Percentiles rank a stretch among this genome's conserved stretches.
Conservation (phyloP, 306 rosid genomes). For the Cyamopsis tetragonoloba region DNA sequence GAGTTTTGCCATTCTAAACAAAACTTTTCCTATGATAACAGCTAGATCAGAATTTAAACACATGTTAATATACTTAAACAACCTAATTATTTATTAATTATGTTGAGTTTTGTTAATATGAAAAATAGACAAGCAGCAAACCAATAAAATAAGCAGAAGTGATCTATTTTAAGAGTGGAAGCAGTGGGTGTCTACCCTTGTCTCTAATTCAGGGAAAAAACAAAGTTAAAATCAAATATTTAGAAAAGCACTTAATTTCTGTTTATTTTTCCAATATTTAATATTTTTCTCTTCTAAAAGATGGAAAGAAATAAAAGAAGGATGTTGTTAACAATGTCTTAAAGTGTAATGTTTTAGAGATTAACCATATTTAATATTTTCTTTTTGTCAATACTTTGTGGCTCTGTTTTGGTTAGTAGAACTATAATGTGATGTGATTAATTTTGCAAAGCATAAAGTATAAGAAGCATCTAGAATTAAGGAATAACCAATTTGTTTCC, state of each 20-base stretch:
- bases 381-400: slow-evolving; percentile 19
- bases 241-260: background rate
- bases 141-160: background rate
- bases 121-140: background rate
- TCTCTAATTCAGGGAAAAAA: background rate
- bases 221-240: background rate
- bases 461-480: slow-evolving; percentile 13
- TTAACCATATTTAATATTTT: too few species aligned
- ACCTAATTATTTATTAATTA: too few species aligned
- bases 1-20: too few species aligned
- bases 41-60: too few species aligned
- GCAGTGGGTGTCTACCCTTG: background rate
- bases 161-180: background rate
- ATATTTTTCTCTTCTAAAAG: too few species aligned
- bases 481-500: too few species aligned
- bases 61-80: too few species aligned
- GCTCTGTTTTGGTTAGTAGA: slow-evolving; percentile 23
- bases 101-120: too few species aligned
- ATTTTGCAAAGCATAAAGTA: slow-evolving; percentile 4
- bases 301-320: background rate
- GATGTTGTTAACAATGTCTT: too few species aligned
- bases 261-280: background rate
- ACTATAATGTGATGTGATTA: background rate
- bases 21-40: too few species aligned
- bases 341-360: background rate